Percentiles rank a stretch among this genome's conserved stretches.
Conservation (phyloP, 2,329 filamentous ascomycete genomes). For the Lomentospora prolificans region DNA sequence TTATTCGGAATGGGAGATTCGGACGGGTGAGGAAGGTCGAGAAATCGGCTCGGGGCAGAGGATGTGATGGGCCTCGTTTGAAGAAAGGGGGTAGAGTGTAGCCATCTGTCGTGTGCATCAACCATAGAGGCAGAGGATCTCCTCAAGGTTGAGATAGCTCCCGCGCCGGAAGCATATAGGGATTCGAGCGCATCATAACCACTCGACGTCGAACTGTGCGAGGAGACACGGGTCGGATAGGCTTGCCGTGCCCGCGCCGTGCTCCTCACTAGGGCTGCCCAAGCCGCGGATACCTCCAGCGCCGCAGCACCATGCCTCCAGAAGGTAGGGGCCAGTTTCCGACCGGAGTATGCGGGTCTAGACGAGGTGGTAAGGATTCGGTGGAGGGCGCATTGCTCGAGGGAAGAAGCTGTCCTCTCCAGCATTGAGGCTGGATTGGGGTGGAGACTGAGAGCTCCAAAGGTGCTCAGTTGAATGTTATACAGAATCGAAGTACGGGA, state of each 20-base stretch:
- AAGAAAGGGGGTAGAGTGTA: constrained; percentile 9
- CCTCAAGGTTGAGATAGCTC: constrained; percentile 2
- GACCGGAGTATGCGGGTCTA: constrained; percentile 2
- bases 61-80: constrained; percentile 3
- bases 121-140: constrained; percentile 6
- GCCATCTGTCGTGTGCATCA: not conserved
- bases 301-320: constrained; percentile 10
- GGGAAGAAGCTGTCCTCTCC: constrained; percentile 11
- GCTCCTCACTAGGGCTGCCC: constrained; percentile 4
- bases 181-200: constrained; percentile 5
- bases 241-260: not conserved
- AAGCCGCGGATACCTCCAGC: constrained; percentile 10
- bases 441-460: not conserved
- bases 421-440: constrained; percentile 10
- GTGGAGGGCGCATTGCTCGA: constrained; percentile 7
- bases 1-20: constrained; percentile 1
- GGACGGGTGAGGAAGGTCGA: constrained; percentile 7
- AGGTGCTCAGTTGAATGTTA: not conserved
- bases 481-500: not conserved
- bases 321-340: constrained; percentile 9
- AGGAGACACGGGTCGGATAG: not conserved
- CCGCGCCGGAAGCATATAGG: constrained; percentile 8
- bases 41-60: constrained; percentile 5
- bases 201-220: not conserved
- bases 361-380: constrained; percentile 3